These are phyloP conservation scores for Clavispora santaluciae DNA, from an alignment of 805 yeast genomes.

Conservation along the genomic window DNA sequence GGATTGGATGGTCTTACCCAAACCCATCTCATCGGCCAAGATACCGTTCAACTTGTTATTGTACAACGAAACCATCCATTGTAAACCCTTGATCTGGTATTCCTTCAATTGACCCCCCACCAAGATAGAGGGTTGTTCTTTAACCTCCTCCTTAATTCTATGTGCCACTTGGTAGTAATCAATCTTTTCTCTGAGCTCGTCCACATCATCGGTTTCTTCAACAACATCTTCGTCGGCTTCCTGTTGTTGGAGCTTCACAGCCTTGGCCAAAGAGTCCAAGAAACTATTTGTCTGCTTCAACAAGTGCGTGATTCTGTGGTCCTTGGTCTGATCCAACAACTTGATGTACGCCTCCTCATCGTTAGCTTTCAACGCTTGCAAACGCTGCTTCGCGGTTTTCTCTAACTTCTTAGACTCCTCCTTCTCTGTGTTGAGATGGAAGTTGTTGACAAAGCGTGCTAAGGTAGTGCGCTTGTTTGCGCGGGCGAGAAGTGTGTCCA, in stretches of 20 bases:
- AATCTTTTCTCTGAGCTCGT: slow-evolving; percentile 58
- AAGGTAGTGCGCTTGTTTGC: slow-evolving; percentile 24
- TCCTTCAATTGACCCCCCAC: slow-evolving; percentile 79
- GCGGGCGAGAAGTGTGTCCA: slow-evolving; percentile 18
- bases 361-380: slow-evolving; percentile 79
- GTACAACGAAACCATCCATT: slow-evolving; percentile 63
- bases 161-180: slow-evolving; percentile 85
- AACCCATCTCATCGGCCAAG: slow-evolving; percentile 65
- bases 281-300: slow-evolving; percentile 75
- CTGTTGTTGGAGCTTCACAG: slow-evolving; percentile 71
- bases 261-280: slow-evolving; percentile 72
- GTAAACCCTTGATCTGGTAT: slow-evolving; percentile 62
- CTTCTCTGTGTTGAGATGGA: slow-evolving; percentile 57
- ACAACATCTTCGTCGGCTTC: slow-evolving; percentile 31
- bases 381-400: slow-evolving; percentile 80
- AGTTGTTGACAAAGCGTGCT: slow-evolving; percentile 36
- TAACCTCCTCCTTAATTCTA: slow-evolving; percentile 60
- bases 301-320: slow-evolving; percentile 79
- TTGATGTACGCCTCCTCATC: slow-evolving; percentile 87
- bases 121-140: slow-evolving; percentile 61
- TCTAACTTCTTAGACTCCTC: slow-evolving; percentile 75
- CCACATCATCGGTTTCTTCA: slow-evolving; percentile 39
- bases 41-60: slow-evolving; percentile 61
- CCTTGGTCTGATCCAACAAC: slow-evolving; percentile 79
- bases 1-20: slow-evolving; percentile 71